Evolutionary conservation across 805 yeast genomes (phyloP).

Genomic region (Candida nanaspora): DNA sequence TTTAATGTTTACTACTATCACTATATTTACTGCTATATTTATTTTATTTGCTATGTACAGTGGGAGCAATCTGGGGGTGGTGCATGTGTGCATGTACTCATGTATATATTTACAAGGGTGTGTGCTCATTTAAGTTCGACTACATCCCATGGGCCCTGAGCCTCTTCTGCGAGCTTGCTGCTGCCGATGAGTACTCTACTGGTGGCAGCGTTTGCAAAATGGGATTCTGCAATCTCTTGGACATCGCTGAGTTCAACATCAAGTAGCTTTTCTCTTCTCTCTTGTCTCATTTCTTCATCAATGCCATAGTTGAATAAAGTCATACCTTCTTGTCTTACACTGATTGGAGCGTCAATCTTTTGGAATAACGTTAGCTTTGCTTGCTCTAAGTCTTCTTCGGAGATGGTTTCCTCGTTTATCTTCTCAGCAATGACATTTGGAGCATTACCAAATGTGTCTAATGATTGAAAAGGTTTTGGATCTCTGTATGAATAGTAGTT

Average conservation of each 20-base stretch:
- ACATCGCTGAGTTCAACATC: conserved; percentile 61
- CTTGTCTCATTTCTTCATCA: conserved; percentile 72
- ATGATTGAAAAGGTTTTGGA: conserved; percentile 74
- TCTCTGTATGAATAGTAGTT: conserved; percentile 89
- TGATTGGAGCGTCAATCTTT: conserved; percentile 81
- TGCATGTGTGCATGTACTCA: too few relatives aligned
- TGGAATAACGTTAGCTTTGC: conserved; percentile 92
- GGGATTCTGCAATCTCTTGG: conserved; percentile 50
- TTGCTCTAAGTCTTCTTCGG: conserved; percentile 65
- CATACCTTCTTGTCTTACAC: conserved; percentile 74
- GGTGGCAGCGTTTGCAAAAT: background rate
- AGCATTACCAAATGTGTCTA: conserved; percentile 48
- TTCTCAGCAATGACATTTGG: conserved; percentile 36
- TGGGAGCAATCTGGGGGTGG: too few relatives aligned
- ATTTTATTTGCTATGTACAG: too few relatives aligned
- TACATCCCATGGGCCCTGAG: background rate
- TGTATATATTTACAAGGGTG: too few relatives aligned
- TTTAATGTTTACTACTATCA: too few relatives aligned
- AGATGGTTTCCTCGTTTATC: conserved; percentile 18
- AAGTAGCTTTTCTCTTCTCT: conserved; percentile 66
- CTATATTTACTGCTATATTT: too few relatives aligned
- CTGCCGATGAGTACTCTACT: background rate
- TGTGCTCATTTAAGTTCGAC: background rate
- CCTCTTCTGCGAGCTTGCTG: background rate
- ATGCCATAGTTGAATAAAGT: conserved; percentile 59